These are phyloP conservation scores for Calonectria naviculata DNA, from an alignment of 2,329 filamentous ascomycete species.

Conservation along the genomic window DNA sequence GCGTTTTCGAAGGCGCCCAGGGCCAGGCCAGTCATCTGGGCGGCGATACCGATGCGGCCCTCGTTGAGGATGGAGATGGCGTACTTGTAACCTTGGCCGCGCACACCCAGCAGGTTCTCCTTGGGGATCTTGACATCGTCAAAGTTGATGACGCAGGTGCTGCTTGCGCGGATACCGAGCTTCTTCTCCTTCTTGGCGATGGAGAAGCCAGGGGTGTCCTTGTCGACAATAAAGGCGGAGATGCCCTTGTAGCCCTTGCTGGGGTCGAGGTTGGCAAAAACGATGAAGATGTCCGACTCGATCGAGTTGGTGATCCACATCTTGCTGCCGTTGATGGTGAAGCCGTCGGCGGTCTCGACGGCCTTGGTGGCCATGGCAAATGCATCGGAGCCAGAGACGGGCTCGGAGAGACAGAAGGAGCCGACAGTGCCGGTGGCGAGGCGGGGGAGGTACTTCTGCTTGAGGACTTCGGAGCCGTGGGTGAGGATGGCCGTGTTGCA, in stretches of 20 bases:
- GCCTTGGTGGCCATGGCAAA: slow-evolving; percentile 96
- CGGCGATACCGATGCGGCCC: slow-evolving; percentile 96
- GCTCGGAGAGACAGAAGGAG: slow-evolving; percentile 93
- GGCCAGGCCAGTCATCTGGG: slow-evolving; percentile 97
- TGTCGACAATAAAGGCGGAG: slow-evolving; percentile 94
- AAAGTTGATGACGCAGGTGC: slow-evolving; percentile 97
- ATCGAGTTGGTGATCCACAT: slow-evolving; percentile 99
- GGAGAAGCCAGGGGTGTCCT: slow-evolving; percentile 86
- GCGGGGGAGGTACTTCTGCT: slow-evolving; percentile 90
- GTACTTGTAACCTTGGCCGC: slow-evolving; percentile 97
- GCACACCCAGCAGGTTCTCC: slow-evolving; percentile 87
- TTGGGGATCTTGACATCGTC: slow-evolving; percentile 94
- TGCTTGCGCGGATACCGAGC: slow-evolving; percentile 94
- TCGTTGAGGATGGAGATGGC: slow-evolving; percentile 95
- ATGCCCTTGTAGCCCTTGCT: slow-evolving; percentile 97
- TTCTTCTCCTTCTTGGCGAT: slow-evolving; percentile 99
- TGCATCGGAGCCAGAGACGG: slow-evolving; percentile 92
- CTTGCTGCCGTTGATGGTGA: slow-evolving; percentile 90
- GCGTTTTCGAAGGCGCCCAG: slow-evolving; percentile 97
- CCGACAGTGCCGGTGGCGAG: slow-evolving; percentile 91
- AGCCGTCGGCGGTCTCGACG: slow-evolving; percentile 83
- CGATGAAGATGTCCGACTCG: slow-evolving; percentile 95
- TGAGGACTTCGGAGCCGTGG: slow-evolving; percentile 79
- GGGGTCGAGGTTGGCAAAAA: slow-evolving; percentile 95
- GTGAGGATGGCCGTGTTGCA: slow-evolving; percentile 94